These are phyloP conservation scores for Tricholoma furcatifolium DNA, from an alignment of 768 basidiomycete species.

Conservation along the genomic window DNA sequence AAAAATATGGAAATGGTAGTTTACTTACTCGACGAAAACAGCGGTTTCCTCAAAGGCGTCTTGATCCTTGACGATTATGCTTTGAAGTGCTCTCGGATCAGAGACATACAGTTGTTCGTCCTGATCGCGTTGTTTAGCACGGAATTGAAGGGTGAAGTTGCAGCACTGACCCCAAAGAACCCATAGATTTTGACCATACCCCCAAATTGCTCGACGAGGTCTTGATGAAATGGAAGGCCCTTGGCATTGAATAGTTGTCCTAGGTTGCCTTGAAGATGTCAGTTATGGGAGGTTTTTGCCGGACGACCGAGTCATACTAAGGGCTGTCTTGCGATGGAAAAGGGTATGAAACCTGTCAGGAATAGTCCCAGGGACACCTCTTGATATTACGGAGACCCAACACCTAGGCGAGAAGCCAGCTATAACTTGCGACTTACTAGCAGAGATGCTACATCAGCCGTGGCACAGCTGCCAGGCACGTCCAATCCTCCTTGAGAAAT, in stretches of 20 bases:
- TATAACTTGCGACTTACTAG: not conserved
- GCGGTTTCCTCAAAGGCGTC: conserved; percentile 45
- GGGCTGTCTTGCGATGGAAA: not conserved
- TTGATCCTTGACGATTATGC: conserved; percentile 47
- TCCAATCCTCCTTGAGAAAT: not conserved
- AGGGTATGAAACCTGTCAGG: conserved; percentile 6
- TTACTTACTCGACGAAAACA: conserved; percentile 41
- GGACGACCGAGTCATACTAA: not conserved
- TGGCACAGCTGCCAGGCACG: conserved; percentile 7
- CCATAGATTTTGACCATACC: conserved; percentile 45
- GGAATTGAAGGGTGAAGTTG: not conserved
- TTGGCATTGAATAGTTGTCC: conserved; percentile 42
- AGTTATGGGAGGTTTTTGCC: not conserved
- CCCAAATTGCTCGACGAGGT: conserved; percentile 37
- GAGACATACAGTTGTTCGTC: conserved; percentile 49
- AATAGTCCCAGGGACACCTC: not conserved
- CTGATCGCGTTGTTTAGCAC: conserved; percentile 20
- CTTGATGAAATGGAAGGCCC: conserved; percentile 40
- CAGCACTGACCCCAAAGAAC: conserved; percentile 41
- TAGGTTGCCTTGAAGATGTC: conserved; percentile 32
- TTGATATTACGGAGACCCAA: conserved; percentile 1
- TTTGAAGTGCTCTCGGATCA: conserved; percentile 48
- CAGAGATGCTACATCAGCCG: not conserved
- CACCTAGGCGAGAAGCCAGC: not conserved
- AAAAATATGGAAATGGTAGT: not conserved